Evolutionary conservation across 225 moss, liverwort and hornwort species (phyloP).

Genomic region (Physcomitrium patens): DNA sequence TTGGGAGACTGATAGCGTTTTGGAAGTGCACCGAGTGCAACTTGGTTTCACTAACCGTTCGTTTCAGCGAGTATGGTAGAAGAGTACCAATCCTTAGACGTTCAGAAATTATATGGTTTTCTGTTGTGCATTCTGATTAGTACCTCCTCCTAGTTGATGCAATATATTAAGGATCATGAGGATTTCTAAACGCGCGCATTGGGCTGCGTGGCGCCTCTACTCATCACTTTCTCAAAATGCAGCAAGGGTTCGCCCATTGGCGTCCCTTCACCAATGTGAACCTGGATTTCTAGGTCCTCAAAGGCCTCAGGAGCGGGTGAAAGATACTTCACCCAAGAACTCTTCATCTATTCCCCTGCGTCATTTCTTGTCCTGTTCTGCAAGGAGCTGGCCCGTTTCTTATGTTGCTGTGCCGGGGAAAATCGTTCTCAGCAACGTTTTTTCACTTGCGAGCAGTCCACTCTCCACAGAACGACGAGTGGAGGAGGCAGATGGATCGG

Average conservation of each 20-base stretch:
- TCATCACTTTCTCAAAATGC: conserved; percentile 36
- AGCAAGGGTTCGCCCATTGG: conserved; percentile 31
- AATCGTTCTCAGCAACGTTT: conserved; percentile 7
- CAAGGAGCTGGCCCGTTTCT: background rate
- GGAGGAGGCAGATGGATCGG: conserved; percentile 14
- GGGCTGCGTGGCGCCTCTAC: conserved; percentile 46
- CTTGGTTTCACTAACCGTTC: background rate
- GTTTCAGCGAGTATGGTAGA: background rate
- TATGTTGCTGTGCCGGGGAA: background rate
- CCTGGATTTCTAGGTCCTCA: conserved; percentile 11
- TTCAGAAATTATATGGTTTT: background rate
- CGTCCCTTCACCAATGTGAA: conserved; percentile 31
- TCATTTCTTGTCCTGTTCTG: conserved; percentile 28
- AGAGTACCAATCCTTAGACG: too few relatives aligned
- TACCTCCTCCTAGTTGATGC: conserved; percentile 8
- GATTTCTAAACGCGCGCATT: conserved; percentile 46
- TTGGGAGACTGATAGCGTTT: background rate
- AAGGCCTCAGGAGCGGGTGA: conserved; percentile 29
- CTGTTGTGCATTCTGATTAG: background rate
- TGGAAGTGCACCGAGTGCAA: background rate
- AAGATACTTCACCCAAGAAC: conserved; percentile 20
- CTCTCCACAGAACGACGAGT: conserved; percentile 38
- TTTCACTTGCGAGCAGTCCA: conserved; percentile 15
- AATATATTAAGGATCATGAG: conserved; percentile 34
- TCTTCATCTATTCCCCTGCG: conserved; percentile 26